Evolutionary conservation across 805 yeast species (phyloP).

Genomic region (Brettanomyces sp.): DNA sequence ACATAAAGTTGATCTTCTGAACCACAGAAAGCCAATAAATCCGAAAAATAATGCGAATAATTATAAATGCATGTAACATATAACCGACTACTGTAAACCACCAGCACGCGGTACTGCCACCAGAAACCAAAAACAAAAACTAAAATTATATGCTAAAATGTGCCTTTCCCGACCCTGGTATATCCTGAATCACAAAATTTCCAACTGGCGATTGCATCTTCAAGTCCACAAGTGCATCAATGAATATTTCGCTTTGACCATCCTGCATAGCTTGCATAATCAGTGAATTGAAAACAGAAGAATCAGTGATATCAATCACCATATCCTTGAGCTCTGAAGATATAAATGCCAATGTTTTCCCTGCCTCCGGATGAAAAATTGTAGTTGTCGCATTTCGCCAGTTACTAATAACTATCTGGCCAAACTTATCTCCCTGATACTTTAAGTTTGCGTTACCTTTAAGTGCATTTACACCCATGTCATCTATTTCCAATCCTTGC

Average conservation of each 20-base stretch:
- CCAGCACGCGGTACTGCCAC: too few species aligned
- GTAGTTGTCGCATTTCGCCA: conserved; percentile 39
- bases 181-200: conserved; percentile 20
- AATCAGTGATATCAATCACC: conserved; percentile 32
- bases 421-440: conserved; percentile 32
- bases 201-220: conserved; percentile 24
- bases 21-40: too few species aligned
- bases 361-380: conserved; percentile 11
- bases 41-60: too few species aligned
- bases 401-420: conserved; percentile 31
- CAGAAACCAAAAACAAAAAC: too few species aligned
- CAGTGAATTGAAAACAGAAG: conserved; percentile 31
- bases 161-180: conserved; percentile 20
- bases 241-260: conserved; percentile 30
- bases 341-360: conserved; percentile 23
- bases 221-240: conserved; percentile 31
- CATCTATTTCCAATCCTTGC: conserved; percentile 5
- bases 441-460: conserved; percentile 33
- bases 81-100: too few species aligned
- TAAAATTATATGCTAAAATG: conserved; percentile 9
- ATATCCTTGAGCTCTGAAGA: conserved; percentile 32
- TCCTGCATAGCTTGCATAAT: conserved; percentile 30
- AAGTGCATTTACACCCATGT: conserved; percentile 23
- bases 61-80: too few species aligned
- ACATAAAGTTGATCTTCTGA: not conserved